Evolutionary conservation across 1,139 yeast species (phyloP).

Genomic region (Yamadazyma songkhlaensis): DNA sequence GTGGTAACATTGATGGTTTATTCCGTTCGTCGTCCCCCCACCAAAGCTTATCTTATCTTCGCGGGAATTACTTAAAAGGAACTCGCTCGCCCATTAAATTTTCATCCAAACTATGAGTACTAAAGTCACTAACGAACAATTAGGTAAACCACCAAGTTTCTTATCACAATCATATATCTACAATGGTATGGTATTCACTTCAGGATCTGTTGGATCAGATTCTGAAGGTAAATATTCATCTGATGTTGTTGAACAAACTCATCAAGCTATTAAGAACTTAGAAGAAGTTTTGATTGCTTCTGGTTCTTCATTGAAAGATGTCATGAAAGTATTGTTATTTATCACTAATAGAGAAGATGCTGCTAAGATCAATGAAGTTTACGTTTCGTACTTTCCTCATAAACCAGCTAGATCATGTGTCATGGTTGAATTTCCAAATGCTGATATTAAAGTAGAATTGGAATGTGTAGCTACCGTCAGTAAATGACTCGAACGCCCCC

Average conservation of each 20-base stretch:
- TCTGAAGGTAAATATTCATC: constrained; percentile 29
- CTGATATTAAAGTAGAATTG: constrained; percentile 38
- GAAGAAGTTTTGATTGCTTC: constrained; percentile 38
- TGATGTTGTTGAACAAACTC: constrained; percentile 37
- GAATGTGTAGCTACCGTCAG: constrained; percentile 32
- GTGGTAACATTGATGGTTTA: too few relatives aligned
- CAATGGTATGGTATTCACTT: constrained; percentile 48
- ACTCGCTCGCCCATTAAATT: not conserved
- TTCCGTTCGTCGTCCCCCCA: too few relatives aligned
- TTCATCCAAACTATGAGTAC: not conserved
- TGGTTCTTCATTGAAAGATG: constrained; percentile 42
- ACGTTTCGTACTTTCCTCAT: constrained; percentile 39
- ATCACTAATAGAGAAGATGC: constrained; percentile 39
- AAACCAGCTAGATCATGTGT: constrained; percentile 54
- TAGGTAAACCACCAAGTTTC: constrained; percentile 2
- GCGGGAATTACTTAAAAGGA: too few relatives aligned
- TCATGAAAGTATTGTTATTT: constrained; percentile 47
- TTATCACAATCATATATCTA: constrained; percentile 43
- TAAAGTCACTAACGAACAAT: not conserved
- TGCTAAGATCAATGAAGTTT: constrained; percentile 41
- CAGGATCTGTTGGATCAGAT: constrained; percentile 21
- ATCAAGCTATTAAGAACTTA: constrained; percentile 34
- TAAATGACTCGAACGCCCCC: not conserved
- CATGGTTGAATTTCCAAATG: constrained; percentile 43
- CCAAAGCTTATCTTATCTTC: too few relatives aligned